Evolutionary conservation across 495 filamentous ascomycete genomes (phyloP).

Genomic region (Penicillium flavigenum): DNA sequence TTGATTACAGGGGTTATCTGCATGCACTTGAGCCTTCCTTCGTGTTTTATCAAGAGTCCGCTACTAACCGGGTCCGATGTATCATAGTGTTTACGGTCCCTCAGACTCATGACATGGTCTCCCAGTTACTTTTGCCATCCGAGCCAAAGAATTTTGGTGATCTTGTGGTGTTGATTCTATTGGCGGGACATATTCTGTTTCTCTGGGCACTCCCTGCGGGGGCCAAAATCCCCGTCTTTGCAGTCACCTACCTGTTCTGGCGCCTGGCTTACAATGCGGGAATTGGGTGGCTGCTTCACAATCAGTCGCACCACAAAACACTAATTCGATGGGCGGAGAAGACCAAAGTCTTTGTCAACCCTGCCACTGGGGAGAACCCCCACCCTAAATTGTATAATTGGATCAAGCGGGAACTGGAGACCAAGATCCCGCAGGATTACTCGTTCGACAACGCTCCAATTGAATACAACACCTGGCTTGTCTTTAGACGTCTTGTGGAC

Average conservation of each 20-base stretch:
- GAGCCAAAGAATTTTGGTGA: constrained; percentile 95
- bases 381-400: constrained; percentile 76
- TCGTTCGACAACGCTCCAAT: constrained; percentile 87
- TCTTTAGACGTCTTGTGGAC: constrained; percentile 92
- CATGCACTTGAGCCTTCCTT: not conserved
- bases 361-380: constrained; percentile 73
- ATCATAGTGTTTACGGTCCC: constrained; percentile 89
- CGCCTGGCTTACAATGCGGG: constrained; percentile 86
- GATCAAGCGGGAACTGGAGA: constrained; percentile 85
- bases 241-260: constrained; percentile 86
- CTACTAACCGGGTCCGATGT: constrained; percentile 21
- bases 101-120: constrained; percentile 98
- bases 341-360: constrained; percentile 81
- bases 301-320: constrained; percentile 84
- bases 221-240: constrained; percentile 72
- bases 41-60: constrained; percentile 6
- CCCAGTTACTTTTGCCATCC: constrained; percentile 90
- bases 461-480: constrained; percentile 98
- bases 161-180: constrained; percentile 72
- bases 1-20: not conserved
- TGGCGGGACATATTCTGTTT: constrained; percentile 68
- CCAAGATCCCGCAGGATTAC: constrained; percentile 92
- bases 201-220: constrained; percentile 68
- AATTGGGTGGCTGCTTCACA: constrained; percentile 84
- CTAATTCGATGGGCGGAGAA: constrained; percentile 86